Evolutionary conservation across 257 asterid species (phyloP), one percentile per base, ranked within the genome.

Genomic region (Capsicum rhomboideum): DNA sequence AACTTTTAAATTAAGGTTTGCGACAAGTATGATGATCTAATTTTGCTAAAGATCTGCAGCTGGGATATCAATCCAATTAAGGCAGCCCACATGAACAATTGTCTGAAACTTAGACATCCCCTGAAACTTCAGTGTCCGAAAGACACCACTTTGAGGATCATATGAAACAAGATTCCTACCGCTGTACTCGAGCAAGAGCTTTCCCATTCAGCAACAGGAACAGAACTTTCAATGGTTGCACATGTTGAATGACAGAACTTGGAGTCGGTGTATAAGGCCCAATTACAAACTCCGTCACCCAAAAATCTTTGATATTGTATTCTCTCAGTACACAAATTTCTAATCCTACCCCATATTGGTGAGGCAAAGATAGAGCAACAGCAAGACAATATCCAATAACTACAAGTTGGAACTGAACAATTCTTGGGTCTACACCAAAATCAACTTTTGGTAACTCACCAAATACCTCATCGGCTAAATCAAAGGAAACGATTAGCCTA

Each of bases 261-360:
- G 6, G 6, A 37, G 42, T 37, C 7, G 42, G 42, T 37, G 42
- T 37, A 37, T 88, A 37, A 37, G 42, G 42, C 42, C 42, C 42
- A 37, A 37, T 37, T 37, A 37, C 4, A 6, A 37, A 37, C 42
- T 79, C 61, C 68, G 82, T 83, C 50, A 61, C n/a, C 90, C 90
- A 87, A 55, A 85, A 17, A 0, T 55, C 61, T 55, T 55, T 18
- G 20, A 44, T 58, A 23, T 50, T 34, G 37, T 83, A 87, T 44
- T 87, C 86, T 54, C 42, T 87, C 88, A 85, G 85, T 2, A 83
- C 54, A 84, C 86, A 87, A 55, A 87, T 78, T 18, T 87, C 88
- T n/a, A 83, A 17, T 6, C 29, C 29, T 16, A 29, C 67, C 16
- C 20, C 10, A 23, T 31, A 72, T 0, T 55, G 13, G 4, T 18